Percentiles rank a stretch among this genome's conserved stretches.
Conservation (phyloP, 1,284 basidiomycete genomes). For the Papiliotrema terrestris region DNA sequence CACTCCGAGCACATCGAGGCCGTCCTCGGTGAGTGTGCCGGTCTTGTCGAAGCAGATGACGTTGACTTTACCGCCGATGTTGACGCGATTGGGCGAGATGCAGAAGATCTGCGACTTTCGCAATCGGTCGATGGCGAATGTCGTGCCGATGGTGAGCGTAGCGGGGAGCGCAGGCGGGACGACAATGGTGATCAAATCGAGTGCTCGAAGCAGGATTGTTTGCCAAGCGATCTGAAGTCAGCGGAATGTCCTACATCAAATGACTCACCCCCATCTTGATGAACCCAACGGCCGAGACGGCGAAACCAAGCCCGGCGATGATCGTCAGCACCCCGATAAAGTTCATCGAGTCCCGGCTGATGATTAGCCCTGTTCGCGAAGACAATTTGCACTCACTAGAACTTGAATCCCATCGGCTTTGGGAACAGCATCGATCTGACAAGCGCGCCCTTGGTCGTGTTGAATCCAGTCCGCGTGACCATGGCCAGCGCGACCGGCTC, state of each 20-base stretch:
- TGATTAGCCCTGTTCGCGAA: neutral
- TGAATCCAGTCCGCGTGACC: constrained; percentile 92
- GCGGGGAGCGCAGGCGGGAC: constrained; percentile 97
- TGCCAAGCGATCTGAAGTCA: constrained; percentile 72
- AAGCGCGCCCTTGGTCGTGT: constrained; percentile 95
- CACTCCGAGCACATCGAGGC: constrained; percentile 91
- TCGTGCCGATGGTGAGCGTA: constrained; percentile 95
- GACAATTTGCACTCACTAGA: constrained; percentile 56
- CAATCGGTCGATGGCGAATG: constrained; percentile 87
- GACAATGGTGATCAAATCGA: constrained; percentile 97
- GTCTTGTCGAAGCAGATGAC: constrained; percentile 99
- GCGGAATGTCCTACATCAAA: neutral
- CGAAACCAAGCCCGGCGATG: constrained; percentile 83
- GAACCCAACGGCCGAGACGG: constrained; percentile 85
- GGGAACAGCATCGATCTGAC: constrained; percentile 98
- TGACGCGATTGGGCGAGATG: constrained; percentile 94
- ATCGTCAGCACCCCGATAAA: constrained; percentile 91
- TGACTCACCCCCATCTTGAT: constrained; percentile 74
- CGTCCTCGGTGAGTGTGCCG: constrained; percentile 96
- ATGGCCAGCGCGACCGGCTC: constrained; percentile 73
- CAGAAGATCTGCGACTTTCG: constrained; percentile 90
- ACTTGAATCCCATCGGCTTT: constrained; percentile 96
- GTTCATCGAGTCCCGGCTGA: constrained; percentile 82
- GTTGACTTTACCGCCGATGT: constrained; percentile 94
- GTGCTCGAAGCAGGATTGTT: constrained; percentile 84